A percentile compares a stretch with the other conserved stretches of the same genome.
phyloP scores from a whole-genome alignment of 305 asterid genomes.

The Solanum hybrid region DNA sequence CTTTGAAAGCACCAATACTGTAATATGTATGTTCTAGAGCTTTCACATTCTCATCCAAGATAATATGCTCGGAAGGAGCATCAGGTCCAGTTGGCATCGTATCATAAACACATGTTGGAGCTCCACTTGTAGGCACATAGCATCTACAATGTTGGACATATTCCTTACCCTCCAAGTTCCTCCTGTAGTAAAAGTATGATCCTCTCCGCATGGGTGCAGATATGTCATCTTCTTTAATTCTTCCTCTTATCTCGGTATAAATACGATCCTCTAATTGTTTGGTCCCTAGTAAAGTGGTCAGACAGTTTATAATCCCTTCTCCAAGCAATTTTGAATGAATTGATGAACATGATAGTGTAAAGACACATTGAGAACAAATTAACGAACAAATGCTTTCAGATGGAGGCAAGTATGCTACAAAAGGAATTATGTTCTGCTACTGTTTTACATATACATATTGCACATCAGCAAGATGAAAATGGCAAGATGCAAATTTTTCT shows the following conservation, averaged over 20 bases:
- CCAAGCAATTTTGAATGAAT: background rate
- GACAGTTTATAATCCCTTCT: conserved; percentile 6
- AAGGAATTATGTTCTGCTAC: background rate
- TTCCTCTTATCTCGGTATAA: conserved; percentile 72
- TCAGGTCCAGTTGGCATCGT: conserved; percentile 77
- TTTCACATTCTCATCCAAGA: conserved; percentile 85
- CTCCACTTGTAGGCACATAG: conserved; percentile 32
- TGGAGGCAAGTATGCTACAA: background rate
- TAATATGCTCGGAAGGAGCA: conserved; percentile 77
- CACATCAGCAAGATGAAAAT: background rate
- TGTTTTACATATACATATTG: background rate
- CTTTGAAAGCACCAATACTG: conserved; percentile 62
- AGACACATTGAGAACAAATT: background rate
- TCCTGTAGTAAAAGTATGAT: conserved; percentile 66
- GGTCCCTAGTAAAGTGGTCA: conserved; percentile 39
- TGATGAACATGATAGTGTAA: background rate
- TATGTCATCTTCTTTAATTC: conserved; percentile 87
- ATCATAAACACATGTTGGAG: conserved; percentile 57
- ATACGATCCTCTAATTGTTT: conserved; percentile 70
- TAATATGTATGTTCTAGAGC: conserved; percentile 65
- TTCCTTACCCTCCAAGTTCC: conserved; percentile 90
- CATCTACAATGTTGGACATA: conserved; percentile 77
- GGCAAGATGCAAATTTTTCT: background rate
- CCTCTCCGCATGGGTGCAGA: conserved; percentile 73
- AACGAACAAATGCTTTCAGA: background rate